Conservation (phyloP, 108 stramenopile genomes). For the Aurantiochytrium sp. region DNA sequence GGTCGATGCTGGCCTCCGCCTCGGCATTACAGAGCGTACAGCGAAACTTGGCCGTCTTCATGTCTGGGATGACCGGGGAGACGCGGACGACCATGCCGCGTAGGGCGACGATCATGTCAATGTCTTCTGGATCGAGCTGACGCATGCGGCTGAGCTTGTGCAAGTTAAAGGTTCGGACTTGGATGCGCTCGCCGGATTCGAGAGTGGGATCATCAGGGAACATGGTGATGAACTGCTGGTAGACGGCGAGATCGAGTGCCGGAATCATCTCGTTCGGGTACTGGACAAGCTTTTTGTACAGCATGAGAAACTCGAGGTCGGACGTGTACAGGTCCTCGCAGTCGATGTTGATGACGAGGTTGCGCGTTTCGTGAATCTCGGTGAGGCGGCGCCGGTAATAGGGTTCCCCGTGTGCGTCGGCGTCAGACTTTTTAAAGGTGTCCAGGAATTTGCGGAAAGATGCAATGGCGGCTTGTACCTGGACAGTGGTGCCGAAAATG, state of each 20-base stretch:
- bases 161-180: slow-evolving; percentile 88
- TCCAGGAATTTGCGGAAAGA: slow-evolving; percentile 39
- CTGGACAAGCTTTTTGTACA: slow-evolving; percentile 82
- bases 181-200: slow-evolving; percentile 40
- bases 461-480: slow-evolving; percentile 33
- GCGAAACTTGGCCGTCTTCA: slow-evolving; percentile 86
- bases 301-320: slow-evolving; percentile 59
- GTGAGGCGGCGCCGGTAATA: slow-evolving; percentile 13
- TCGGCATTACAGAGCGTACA: slow-evolving; percentile 75
- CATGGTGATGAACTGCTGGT: slow-evolving; percentile 55
- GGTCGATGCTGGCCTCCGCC: slow-evolving; percentile 76
- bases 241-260: slow-evolving; percentile 79
- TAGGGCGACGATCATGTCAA: slow-evolving; percentile 80
- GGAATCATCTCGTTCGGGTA: slow-evolving; percentile 92
- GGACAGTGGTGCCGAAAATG: slow-evolving; percentile 54
- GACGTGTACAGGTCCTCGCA: slow-evolving; percentile 79
- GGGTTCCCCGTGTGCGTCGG: neutral
- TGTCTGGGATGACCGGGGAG: slow-evolving; percentile 88
- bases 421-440: neutral
- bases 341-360: slow-evolving; percentile 72
- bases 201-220: slow-evolving; percentile 27
- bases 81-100: slow-evolving; percentile 90
- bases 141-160: slow-evolving; percentile 70
- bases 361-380: slow-evolving; percentile 28
- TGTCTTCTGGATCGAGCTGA: slow-evolving; percentile 78